phyloP scores from a whole-genome alignment of 1,139 yeast species.

The Scheffersomyces parashehatae region DNA sequence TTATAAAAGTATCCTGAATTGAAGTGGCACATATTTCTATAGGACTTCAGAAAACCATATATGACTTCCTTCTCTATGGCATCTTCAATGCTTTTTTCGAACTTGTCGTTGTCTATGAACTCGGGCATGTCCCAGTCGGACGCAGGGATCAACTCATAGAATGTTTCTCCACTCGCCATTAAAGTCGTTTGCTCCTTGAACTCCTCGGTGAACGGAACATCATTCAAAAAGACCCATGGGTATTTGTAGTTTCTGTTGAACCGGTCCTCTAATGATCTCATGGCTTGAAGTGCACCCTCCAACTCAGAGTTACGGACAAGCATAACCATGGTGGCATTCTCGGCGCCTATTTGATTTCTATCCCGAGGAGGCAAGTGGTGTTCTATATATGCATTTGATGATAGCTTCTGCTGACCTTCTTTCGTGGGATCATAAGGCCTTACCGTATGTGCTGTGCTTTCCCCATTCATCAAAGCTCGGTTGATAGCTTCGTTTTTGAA shows the following conservation, averaged over 20 bases:
- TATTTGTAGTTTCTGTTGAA: conserved; percentile 47
- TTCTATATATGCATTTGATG: conserved; percentile 45
- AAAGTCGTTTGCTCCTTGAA: conserved; percentile 60
- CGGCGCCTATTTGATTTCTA: conserved; percentile 40
- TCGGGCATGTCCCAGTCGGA: conserved; percentile 47
- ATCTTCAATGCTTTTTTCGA: conserved; percentile 26
- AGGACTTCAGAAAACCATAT: conserved; percentile 43
- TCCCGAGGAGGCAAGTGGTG: conserved; percentile 28
- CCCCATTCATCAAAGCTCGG: not conserved
- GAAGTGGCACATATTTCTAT: conserved; percentile 52
- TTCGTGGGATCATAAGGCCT: conserved; percentile 8
- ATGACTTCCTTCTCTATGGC: conserved; percentile 28
- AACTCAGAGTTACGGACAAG: conserved; percentile 45
- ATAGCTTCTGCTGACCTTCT: conserved; percentile 30
- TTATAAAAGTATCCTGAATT: conserved; percentile 48
- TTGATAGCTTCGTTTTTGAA: not conserved
- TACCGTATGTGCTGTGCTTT: not conserved
- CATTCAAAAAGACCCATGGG: conserved; percentile 50
- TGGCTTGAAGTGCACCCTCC: conserved; percentile 42
- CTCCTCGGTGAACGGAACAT: conserved; percentile 41
- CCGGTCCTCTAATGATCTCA: conserved; percentile 47
- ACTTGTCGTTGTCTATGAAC: conserved; percentile 32
- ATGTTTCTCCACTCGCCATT: conserved; percentile 81
- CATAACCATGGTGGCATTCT: conserved; percentile 54
- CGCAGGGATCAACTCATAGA: conserved; percentile 43